Base-by-base conservation (phyloP, 495 filamentous ascomycete species). In the Hyphodiscus hymeniophilus region DNA sequence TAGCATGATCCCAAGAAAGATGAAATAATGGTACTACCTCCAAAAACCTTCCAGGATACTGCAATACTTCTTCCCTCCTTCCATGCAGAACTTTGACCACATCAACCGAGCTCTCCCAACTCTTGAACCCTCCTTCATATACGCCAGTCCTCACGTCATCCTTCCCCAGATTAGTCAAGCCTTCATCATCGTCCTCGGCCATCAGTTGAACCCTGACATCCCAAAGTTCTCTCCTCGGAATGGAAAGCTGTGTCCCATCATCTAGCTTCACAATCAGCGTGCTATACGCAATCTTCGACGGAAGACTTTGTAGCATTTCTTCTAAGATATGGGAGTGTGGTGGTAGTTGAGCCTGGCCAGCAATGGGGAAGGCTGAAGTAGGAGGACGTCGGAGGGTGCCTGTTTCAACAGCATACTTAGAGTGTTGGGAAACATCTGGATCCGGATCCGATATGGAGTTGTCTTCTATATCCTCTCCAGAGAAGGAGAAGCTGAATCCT, bases 91-190 rank as follows among this genome's bases (percentile, higher is more conserved):
- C 75, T 56, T 75, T 84, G 13, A 87, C 89, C 16, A 98, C 67
- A 66, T 97, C 92, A 44, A 94, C 66, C 10, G 85, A 82, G 67
- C 92, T 95, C 66, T 98, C 92, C 92, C 92, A 98, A 54, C 87
- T 95, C 70, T 98, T 97, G 66, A 96, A 90, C n/a, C 92, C 92
- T 31, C 92, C 92, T 63, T 98, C 92, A 63, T 98, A 98, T 58
- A 96, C 81, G 51, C 85, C 83, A 11, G 87, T 85, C 61, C 81
- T 85, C 58, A 98, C 80, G 61, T 98, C 92, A 49, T 86, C 82
- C 58, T 85, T 72, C 26, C 82, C 87, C 8, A 92, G 71, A 17
- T 80, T 80, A 22, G 62, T 61, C 33, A 56, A 31, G 7, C 47
- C 69, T 62, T 53, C 66, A 56, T 60, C 65, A 31, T 71, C 74